Percentiles rank a stretch among this genome's conserved stretches.
These are phyloP conservation scores for Cucurbita maxima DNA, from an alignment of 306 rosid genomes.

Conservation along the genomic window DNA sequence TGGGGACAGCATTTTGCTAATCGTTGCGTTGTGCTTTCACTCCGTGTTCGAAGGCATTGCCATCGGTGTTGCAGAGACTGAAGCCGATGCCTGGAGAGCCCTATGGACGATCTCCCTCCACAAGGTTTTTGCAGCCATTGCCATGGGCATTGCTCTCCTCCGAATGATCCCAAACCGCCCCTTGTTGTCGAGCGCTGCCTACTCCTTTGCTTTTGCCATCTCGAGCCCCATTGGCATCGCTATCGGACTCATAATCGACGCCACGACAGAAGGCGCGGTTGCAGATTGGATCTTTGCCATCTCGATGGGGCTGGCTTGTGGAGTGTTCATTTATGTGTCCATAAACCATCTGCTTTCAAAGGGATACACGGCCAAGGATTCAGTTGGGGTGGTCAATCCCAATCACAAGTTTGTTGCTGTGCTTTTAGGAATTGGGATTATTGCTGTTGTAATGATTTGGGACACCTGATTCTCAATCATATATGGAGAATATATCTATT, in stretches of 20 bases:
- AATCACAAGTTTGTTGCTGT: conserved; percentile 46
- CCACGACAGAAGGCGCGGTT: conserved; percentile 50
- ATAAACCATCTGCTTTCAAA: conserved; percentile 55
- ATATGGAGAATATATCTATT: background rate
- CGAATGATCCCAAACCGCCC: conserved; percentile 57
- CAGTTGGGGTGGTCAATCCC: conserved; percentile 23
- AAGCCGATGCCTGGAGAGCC: conserved; percentile 65
- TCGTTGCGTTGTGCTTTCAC: conserved; percentile 57
- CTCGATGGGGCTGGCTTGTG: conserved; percentile 71
- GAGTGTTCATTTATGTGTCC: conserved; percentile 68
- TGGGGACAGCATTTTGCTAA: conserved; percentile 48
- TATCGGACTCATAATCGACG: conserved; percentile 54
- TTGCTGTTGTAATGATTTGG: conserved; percentile 80
- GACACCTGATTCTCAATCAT: conserved; percentile 25
- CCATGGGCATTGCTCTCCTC: conserved; percentile 85
- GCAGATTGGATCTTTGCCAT: conserved; percentile 73
- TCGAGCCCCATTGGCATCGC: conserved; percentile 68
- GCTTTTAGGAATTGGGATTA: conserved; percentile 46
- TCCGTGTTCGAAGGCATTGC: conserved; percentile 80
- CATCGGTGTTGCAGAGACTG: conserved; percentile 52
- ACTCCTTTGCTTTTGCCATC: conserved; percentile 59
- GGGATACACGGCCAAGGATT: conserved; percentile 34
- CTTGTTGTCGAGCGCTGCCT: conserved; percentile 31
- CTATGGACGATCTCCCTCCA: conserved; percentile 72
- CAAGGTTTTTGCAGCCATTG: conserved; percentile 77